Conservation (phyloP, 345 rosid species). For the Hevea brasiliensis region DNA sequence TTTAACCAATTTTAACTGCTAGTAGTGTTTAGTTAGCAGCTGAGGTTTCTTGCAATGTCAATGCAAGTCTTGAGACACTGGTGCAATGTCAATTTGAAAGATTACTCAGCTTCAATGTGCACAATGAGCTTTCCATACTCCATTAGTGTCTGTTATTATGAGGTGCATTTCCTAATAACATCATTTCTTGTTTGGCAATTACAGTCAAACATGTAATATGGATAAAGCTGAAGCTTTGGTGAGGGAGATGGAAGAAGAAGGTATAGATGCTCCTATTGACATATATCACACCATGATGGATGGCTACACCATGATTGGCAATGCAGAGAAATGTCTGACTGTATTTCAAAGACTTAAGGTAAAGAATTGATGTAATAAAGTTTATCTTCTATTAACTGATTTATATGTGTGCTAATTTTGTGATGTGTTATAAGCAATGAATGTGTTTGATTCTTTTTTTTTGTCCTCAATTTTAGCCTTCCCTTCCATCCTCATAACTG, state of each 20-base stretch:
- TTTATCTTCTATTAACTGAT: background rate
- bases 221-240: constrained; percentile 80
- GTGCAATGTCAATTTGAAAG: too few species aligned
- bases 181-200: constrained; percentile 20
- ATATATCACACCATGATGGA: constrained; percentile 98
- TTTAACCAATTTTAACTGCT: too few species aligned
- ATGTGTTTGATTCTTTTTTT: background rate
- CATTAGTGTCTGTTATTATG: background rate
- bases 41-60: too few species aligned
- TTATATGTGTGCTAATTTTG: background rate
- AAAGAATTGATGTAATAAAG: constrained; percentile 1
- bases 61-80: too few species aligned
- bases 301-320: constrained; percentile 78
- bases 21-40: too few species aligned
- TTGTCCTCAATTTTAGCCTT: background rate
- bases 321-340: constrained; percentile 80
- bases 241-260: constrained; percentile 96
- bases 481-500: background rate
- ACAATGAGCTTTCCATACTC: background rate
- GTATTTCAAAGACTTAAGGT: constrained; percentile 94
- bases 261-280: constrained; percentile 87
- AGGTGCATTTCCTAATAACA: constrained; percentile 7
- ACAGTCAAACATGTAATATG: constrained; percentile 79
- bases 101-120: background rate
- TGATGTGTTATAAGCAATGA: background rate